Evolutionary conservation across 2,329 filamentous ascomycete species (phyloP), one percentile per base, ranked within the genome.

Genomic region (Colletotrichum costaricense): DNA sequence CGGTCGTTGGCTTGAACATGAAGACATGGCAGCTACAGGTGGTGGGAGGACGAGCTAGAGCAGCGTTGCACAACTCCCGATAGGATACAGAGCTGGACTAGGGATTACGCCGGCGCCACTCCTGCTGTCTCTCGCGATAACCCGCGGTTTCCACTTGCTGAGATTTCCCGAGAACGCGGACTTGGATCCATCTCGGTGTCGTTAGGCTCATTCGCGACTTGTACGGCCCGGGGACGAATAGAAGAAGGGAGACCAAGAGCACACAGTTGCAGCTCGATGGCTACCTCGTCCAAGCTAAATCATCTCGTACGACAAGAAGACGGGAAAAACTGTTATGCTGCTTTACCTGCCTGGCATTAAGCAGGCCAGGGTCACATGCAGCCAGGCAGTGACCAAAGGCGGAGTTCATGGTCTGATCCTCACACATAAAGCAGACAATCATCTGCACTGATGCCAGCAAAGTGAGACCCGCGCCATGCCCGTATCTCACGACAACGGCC

Each of bases 371-470:
- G 54, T 67, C 26, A 62, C 62, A 71, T 71, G 71, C 71, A 59
- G 67, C 71, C 71, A 52, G 42, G 65, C 56, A 56, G 49, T 30
- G 54, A 69, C 38, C 49, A 55, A 60, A 30, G 65, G 67, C 67
- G 67, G 71, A 73, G 71, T 55, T 38, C 30, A 73, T 73, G 71
- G 67, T 73, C 71, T 73, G 71, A 71, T 71, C 35, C 71, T 71
- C 55, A 54, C 33, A 70, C 66, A 60, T 42, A 35, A 22, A 26
- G 62, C 46, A 69, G 28, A 26, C 56, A 71, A 63, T 54, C 46
- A 42, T 49, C 33, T 73, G 71, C 67, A 66, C 46, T 66, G 22
- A 19, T 62, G 67, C 67, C 63, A 66, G 67, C 62, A 67, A 49
- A 24, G 33, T 63, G 62, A 73, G 70, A 66, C 62, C 60, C 49